Evolutionary conservation across 495 filamentous ascomycete genomes (phyloP).

Genomic region (Penicillium silybi): DNA sequence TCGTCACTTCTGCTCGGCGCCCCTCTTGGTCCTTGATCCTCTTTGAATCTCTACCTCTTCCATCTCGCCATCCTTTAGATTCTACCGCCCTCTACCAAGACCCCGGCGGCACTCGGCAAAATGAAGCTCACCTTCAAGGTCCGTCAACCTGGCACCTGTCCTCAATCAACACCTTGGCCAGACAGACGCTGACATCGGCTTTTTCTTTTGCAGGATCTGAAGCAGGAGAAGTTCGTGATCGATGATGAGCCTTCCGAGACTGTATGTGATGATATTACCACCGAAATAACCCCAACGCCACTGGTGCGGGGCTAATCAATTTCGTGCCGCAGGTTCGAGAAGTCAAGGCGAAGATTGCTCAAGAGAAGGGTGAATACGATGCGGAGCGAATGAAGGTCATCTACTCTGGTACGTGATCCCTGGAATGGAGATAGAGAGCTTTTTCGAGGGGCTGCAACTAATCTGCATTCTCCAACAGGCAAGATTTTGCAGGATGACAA

Average conservation of each 20-base stretch:
- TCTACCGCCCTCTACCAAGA: background rate
- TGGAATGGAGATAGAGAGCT: background rate
- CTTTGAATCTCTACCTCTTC: conserved; percentile 4
- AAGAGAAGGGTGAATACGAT: conserved; percentile 84
- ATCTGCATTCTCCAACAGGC: conserved; percentile 48
- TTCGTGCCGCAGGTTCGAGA: conserved; percentile 63
- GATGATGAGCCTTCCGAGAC: conserved; percentile 90
- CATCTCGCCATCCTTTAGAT: conserved; percentile 10
- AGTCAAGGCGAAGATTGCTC: conserved; percentile 84
- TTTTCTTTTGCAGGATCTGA: conserved; percentile 67
- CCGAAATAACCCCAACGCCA: conserved; percentile 1
- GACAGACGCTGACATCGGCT: conserved; percentile 11
- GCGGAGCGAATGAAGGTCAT: conserved; percentile 86
- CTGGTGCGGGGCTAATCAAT: conserved; percentile 31
- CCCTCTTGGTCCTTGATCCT: conserved; percentile 8
- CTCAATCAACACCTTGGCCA: background rate
- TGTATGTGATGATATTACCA: conserved; percentile 47
- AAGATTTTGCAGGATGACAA: conserved; percentile 98
- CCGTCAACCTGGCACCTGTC: conserved; percentile 25
- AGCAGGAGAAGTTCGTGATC: conserved; percentile 95
- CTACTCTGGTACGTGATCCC: conserved; percentile 69
- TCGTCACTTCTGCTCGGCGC: conserved; percentile 15
- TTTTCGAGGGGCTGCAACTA: background rate
- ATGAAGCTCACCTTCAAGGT: conserved; percentile 90
- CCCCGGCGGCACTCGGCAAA: conserved; percentile 34